Evolutionary conservation across 2,329 filamentous ascomycete genomes (phyloP), one percentile per base, ranked within the genome.

Genomic region (Fusarium xyrophilum): DNA sequence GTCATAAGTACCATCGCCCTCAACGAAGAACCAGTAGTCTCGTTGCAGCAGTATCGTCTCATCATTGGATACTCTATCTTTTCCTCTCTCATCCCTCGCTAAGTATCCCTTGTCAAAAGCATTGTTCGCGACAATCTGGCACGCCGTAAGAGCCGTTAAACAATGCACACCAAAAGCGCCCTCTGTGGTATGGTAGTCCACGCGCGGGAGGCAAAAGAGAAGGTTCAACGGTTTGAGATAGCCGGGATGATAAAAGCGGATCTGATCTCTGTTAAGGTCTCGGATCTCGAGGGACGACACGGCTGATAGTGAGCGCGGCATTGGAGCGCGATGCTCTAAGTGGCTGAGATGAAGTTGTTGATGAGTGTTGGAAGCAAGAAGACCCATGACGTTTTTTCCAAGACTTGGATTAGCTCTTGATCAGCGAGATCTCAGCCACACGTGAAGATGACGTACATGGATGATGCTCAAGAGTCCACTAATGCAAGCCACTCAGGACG

Each of bases 11-110:
- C 67, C 60, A 50, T 63, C 67, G 5, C 56, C 67, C 2, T 69
- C 67, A 1, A 69, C 19, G 28, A 70, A 69, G 50, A 69, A 69
- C 67, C 67, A 70, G 13, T 68, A 70, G 36, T 71, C 65, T 25
- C 68, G 36, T 1, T 71, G 51, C 1, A 71, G 28, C 3, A 71
- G 25, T 17, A 63, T 30, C 21, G 56, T 57, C 9, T 68, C 65
- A 5, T 60, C 40, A 0, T 17, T 15, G 0, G 54, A 30, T 1
- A 69, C 54, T 15, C 51, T 30, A 17, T 65, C 44, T 30, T 70
- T 68, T 5, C 67, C 67, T 14, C 39, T 43, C 2, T 60, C 55
- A 56, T 69, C 67, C 1, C 44, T 53, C 3, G 67, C 55, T 15
- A 69, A 19, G 1, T 15, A 44, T 0, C 68, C 68, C 5, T 36